Base-by-base conservation (phyloP, 345 rosid genomes). In the Lepidium africanum region DNA sequence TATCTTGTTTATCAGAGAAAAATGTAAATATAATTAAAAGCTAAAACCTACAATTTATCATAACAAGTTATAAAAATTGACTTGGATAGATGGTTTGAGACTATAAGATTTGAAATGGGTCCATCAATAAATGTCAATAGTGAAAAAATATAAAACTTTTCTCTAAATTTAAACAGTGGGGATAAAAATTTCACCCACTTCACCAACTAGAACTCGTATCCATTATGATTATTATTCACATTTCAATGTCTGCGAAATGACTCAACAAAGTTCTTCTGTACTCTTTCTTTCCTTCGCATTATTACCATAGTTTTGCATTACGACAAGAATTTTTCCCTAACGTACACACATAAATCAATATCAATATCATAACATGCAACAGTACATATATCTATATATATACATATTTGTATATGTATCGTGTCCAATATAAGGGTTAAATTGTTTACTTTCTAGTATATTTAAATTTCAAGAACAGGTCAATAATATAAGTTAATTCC, bases 101-200 rank as follows among this genome's bases (percentile, higher is more conserved):
- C 45, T 17, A 12, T 21, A 17, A 61, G 13, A 70, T 60, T 13
- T 61, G 46, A 61, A 14, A 70, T 51, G 45, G 50, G 64, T 37
- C 49, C 64, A 71, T 71, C 75, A 63, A 46, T 63, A 46, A 55
- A 63, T 63, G 58, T 55, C 50, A 37, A 9, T 10, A 27, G 51
- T 62, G 43, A 39, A 33, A 35, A 14, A 53, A 71, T 61, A 49
- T 39, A 17, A 60, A 38, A 10, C 5, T 11, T 40, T 0, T 48
- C 2, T 41, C 11, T 0, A 23, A 7, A 40, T n/a, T 55, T 15
- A 63, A n/a, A 40, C 32, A 13, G 3, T 46, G 51, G 19, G 47
- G 27, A 71, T 63, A 45, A 13, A 64, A n/a, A 9, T 27, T 64
- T 64, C 76, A 56, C 76, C 76, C 70, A 64, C 70, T 64, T 64